These are phyloP conservation scores for Dillenia suffruticosa DNA, from an alignment of 164 flowering plant species.

Conservation along the genomic window DNA sequence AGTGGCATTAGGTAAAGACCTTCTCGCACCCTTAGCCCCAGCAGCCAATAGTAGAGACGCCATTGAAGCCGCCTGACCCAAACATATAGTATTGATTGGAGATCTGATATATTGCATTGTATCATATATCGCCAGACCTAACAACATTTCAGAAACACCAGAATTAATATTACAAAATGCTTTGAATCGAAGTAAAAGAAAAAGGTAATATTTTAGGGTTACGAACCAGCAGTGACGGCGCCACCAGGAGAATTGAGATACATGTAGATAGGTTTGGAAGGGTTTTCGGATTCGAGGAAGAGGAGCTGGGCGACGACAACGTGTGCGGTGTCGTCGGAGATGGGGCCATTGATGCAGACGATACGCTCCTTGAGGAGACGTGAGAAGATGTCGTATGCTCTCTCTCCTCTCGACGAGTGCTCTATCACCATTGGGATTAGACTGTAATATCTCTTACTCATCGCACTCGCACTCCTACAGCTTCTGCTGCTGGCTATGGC, in stretches of 20 bases:
- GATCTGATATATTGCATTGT: conserved; percentile 92
- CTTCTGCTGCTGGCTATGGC: too few species aligned
- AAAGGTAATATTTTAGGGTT: neutral
- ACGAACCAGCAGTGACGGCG: conserved; percentile 83
- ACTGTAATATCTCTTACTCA: conserved; percentile 33
- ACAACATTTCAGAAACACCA: neutral
- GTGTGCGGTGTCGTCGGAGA: conserved; percentile 86
- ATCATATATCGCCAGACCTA: conserved; percentile 77
- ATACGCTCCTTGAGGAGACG: conserved; percentile 93
- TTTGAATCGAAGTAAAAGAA: neutral
- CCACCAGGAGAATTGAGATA: conserved; percentile 98
- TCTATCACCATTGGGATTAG: conserved; percentile 93
- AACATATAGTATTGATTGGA: conserved; percentile 79
- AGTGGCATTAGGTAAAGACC: conserved; percentile 86
- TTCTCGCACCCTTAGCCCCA: conserved; percentile 91
- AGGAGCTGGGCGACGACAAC: conserved; percentile 97
- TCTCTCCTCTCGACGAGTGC: conserved; percentile 87
- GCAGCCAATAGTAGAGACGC: conserved; percentile 85
- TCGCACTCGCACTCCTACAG: neutral
- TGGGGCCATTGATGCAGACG: conserved; percentile 88
- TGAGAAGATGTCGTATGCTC: conserved; percentile 96
- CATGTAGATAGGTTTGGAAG: conserved; percentile 85
- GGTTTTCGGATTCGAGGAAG: conserved; percentile 90
- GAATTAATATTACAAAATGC: neutral
- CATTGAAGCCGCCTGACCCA: conserved; percentile 98